Percentiles rank a stretch among this genome's conserved stretches.
phyloP scores from a whole-genome alignment of 2,329 filamentous ascomycete genomes.

The Zymoseptoria ardabiliae region DNA sequence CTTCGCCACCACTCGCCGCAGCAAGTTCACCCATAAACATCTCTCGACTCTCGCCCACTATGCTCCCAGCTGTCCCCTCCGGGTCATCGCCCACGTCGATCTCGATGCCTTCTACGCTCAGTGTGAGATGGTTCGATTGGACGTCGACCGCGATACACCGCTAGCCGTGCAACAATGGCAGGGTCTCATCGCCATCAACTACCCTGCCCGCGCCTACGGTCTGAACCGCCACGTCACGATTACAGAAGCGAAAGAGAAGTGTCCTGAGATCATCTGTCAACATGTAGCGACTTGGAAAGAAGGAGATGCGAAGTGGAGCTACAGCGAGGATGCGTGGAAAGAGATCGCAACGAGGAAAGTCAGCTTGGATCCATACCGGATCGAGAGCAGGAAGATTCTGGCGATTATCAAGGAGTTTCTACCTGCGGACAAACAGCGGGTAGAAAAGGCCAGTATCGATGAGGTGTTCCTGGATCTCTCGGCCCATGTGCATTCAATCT shows the following conservation, averaged over 20 bases:
- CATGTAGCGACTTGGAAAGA: slow-evolving; percentile 95
- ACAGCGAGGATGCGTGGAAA: slow-evolving; percentile 69
- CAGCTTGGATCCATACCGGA: slow-evolving; percentile 82
- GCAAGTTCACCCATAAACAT: slow-evolving; percentile 78
- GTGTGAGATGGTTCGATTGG: slow-evolving; percentile 85
- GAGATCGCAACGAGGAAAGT: slow-evolving; percentile 88
- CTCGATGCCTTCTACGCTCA: slow-evolving; percentile 95
- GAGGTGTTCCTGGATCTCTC: slow-evolving; percentile 93
- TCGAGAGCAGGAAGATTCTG: slow-evolving; percentile 76
- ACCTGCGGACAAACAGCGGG: slow-evolving; percentile 56
- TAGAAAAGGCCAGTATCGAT: slow-evolving; percentile 93
- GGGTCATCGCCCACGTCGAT: slow-evolving; percentile 85
- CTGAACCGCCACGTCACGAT: slow-evolving; percentile 73
- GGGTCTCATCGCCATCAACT: slow-evolving; percentile 92
- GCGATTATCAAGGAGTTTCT: slow-evolving; percentile 67
- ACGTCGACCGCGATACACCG: slow-evolving; percentile 64
- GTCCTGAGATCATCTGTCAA: slow-evolving; percentile 75
- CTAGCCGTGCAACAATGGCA: slow-evolving; percentile 95
- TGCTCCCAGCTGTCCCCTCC: slow-evolving; percentile 65
- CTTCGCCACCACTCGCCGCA: slow-evolving; percentile 38
- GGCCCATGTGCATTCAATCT: slow-evolving; percentile 66
- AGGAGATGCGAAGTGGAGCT: slow-evolving; percentile 86
- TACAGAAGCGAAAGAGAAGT: slow-evolving; percentile 76
- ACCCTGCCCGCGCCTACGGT: slow-evolving; percentile 74
- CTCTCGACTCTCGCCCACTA: slow-evolving; percentile 67